Base-by-base conservation (phyloP, 345 rosid genomes). In the Fremontodendron californicum region DNA sequence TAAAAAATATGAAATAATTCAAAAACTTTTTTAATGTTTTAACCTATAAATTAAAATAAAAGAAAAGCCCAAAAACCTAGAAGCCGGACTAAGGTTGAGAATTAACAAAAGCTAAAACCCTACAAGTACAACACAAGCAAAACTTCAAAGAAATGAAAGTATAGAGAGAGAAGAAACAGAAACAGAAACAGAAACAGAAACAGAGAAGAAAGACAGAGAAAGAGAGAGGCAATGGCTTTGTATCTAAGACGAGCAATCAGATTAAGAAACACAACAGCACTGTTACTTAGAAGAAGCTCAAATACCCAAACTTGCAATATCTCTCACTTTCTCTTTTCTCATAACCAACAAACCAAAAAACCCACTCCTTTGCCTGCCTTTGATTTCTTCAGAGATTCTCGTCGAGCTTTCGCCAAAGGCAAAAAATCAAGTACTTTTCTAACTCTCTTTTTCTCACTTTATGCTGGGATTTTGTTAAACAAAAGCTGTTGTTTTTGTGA, bases 161-260 rank as follows among this genome's bases (percentile, higher is more conserved):
- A 23, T 57, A 62, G 42, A 62, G 9, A 61, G 66, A 29, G 0
- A 31, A 4, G 16, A 58, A 7, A 25, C 5, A 25, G 33, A 57
- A 5, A 60, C 37, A 60, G 19, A 29, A 16, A 31, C 9, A 52
- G n/a, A n/a, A n/a, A n/a, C n/a, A n/a, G n/a, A n/a, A n/a, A n/a
- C n/a, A n/a, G n/a, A n/a, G n/a, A n/a, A n/a, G n/a, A n/a, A n/a
- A n/a, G n/a, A n/a, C n/a, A n/a, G n/a, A n/a, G n/a, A 8, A 33
- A 64, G n/a, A 68, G 16, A 45, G 40, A 21, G n/a, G 45, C 61
- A 65, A 88, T 90, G 97, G 90, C 91, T 29, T 15, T 89, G 88
- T 78, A 78, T 31, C 58, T 92, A 65, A 85, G 95, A 77, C 91
- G 94, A 58, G 82, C 80, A 0, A 10, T 84, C 46, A 70, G 88